These are phyloP conservation scores for Penicillium crystallinum DNA, from an alignment of 495 filamentous ascomycete genomes.

Conservation along the genomic window DNA sequence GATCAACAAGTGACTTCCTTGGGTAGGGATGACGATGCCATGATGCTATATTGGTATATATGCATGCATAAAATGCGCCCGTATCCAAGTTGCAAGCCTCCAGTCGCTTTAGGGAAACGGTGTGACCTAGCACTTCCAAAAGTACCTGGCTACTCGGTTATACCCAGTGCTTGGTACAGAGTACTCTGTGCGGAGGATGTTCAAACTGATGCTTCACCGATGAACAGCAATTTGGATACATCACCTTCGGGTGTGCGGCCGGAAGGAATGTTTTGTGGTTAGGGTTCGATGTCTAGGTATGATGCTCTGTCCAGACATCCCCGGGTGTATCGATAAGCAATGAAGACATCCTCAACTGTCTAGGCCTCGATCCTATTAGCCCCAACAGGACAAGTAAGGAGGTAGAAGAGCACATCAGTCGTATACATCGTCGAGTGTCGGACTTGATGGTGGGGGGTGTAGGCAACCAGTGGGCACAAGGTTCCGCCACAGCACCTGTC, in stretches of 20 bases:
- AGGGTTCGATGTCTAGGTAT: too few species aligned
- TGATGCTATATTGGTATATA: neutral
- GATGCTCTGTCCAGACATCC: too few species aligned
- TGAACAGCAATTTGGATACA: neutral
- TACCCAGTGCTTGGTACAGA: too few species aligned
- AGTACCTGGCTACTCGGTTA: neutral
- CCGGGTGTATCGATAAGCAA: too few species aligned
- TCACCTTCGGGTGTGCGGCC: neutral
- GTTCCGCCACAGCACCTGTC: neutral
- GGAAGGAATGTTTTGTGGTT: neutral
- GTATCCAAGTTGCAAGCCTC: neutral
- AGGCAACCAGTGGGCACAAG: conserved; percentile 2
- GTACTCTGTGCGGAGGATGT: neutral
- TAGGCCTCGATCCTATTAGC: neutral
- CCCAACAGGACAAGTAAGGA: neutral
- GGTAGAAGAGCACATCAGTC: neutral
- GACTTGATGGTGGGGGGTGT: neutral
- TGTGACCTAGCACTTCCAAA: neutral
- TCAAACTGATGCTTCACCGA: neutral
- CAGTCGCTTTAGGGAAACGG: neutral
- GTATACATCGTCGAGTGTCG: neutral
- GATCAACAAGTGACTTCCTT: neutral
- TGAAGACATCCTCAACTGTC: too few species aligned
- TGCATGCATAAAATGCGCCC: neutral
- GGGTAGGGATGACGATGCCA: neutral